Evolutionary conservation across 2,329 filamentous ascomycete genomes (phyloP), one percentile per base, ranked within the genome.

Genomic region (Beauveria sp.): DNA sequence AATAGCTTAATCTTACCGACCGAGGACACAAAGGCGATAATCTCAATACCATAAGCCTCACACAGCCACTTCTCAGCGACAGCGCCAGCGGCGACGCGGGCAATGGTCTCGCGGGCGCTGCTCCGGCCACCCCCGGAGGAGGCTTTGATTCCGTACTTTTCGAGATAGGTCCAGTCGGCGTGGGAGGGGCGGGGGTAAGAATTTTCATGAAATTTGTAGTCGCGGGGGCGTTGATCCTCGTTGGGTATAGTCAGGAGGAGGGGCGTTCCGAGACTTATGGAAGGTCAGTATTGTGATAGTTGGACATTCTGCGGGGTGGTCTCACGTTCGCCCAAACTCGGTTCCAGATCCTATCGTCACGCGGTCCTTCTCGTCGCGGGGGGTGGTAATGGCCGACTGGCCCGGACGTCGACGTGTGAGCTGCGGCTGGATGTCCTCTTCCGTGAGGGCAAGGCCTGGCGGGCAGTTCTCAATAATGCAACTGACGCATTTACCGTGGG

Each of bases 111-210:
- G 66, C 93, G 83, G n/a, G 95, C 95, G 73, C 88, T 93, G 73
- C 89, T 93, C 65, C 95, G 84, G 60, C 95, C 93, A 68, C 95
- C 93, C 63, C 95, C 93, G 64, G 88, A 92, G 73, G 86, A 90
- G 43, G 95, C 92, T 80, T 96, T 96, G 68, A 96, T 87, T 62
- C 93, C 93, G 75, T 99, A 99, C 79, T 98, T 98, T 75, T 96
- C 90, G 64, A 96, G 82, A 78, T 98, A 98, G 64, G 95, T 98
- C 85, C 89, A 97, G 77, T 98, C 93, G 64, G 95, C 93, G 77
- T 98, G 95, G 73, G 87, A 91, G 42, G 93, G 95, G 57, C 95
- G 85, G 5, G 95, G 95, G 82, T 89, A 98, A 18, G 22, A 24
- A 54, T 54, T 26, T 43, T 54, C 51, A 26, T 54, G 26, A 50